Percentiles rank a stretch among this genome's conserved stretches.
phyloP scores from a whole-genome alignment of 176 grass and related monocot genomes.

The Aegilops umbellulata region DNA sequence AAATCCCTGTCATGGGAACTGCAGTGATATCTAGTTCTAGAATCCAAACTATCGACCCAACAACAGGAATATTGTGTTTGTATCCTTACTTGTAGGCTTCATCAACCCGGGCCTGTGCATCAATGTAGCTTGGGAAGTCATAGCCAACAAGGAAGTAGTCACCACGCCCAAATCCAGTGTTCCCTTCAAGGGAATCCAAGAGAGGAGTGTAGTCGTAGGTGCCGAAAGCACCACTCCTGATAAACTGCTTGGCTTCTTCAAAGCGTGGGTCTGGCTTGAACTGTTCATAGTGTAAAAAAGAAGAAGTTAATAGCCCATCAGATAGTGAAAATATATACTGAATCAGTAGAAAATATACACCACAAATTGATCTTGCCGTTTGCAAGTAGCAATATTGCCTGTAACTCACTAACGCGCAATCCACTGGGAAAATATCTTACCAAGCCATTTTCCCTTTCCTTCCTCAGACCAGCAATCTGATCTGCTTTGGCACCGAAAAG shows the following conservation, averaged over 20 bases:
- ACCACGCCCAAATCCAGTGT: slow-evolving; percentile 90
- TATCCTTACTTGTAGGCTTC: slow-evolving; percentile 94
- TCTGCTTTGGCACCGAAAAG: slow-evolving; percentile 96
- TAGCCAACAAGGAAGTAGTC: slow-evolving; percentile 99
- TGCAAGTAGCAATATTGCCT: no score
- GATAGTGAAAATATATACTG: no score
- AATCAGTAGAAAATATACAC: no score
- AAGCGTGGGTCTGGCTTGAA: slow-evolving; percentile 94
- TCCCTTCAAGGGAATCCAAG: slow-evolving; percentile 90
- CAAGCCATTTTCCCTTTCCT: slow-evolving; percentile 88
- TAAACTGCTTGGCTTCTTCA: slow-evolving; percentile 84
- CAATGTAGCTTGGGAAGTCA: slow-evolving; percentile 94
- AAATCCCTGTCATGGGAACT: neutral
- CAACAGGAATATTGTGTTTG: slow-evolving; percentile 5
- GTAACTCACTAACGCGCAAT: neutral
- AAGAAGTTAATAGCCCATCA: slow-evolving; percentile 28
- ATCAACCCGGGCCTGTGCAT: slow-evolving; percentile 73
- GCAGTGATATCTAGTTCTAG: slow-evolving; percentile 3
- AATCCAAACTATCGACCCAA: neutral
- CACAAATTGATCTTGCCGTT: no score
- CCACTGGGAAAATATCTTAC: slow-evolving; percentile 36
- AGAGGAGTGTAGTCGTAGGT: slow-evolving; percentile 81
- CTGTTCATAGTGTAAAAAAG: slow-evolving; percentile 40
- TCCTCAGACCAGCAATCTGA: slow-evolving; percentile 80
- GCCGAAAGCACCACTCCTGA: slow-evolving; percentile 81